Evolutionary conservation across 306 rosid species (phyloP).

Genomic region (Mucuna pruriens): DNA sequence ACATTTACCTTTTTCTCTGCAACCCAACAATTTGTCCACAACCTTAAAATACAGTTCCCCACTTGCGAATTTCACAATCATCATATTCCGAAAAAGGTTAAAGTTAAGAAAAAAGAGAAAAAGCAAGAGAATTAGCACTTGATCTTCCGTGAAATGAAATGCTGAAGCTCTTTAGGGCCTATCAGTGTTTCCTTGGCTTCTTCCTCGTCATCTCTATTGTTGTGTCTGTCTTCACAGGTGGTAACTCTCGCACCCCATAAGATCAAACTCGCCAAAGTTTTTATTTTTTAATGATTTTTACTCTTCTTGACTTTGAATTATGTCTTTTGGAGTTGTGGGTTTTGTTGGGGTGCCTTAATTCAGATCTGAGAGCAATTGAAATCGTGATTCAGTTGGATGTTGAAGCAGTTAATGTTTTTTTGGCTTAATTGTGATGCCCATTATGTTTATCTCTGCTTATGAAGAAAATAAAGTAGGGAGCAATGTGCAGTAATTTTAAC

Average conservation of each 20-base stretch:
- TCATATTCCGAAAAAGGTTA: slow-evolving; percentile 37
- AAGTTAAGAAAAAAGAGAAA: background rate
- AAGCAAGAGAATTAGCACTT: slow-evolving; percentile 25
- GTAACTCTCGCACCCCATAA: slow-evolving; percentile 7
- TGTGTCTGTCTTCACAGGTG: slow-evolving; percentile 42
- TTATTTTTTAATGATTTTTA: background rate
- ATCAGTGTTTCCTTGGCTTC: slow-evolving; percentile 37
- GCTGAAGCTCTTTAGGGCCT: slow-evolving; percentile 56
- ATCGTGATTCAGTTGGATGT: slow-evolving; percentile 33
- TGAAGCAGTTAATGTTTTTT: slow-evolving; percentile 4
- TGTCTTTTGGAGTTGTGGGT: slow-evolving; percentile 19
- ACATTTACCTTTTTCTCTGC: background rate
- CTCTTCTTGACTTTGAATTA: slow-evolving; percentile 8
- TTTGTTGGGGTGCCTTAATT: slow-evolving; percentile 27
- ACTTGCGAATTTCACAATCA: slow-evolving; percentile 38
- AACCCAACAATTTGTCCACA: slow-evolving; percentile 28
- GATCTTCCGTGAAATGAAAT: slow-evolving; percentile 45
- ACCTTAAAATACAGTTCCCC: slow-evolving; percentile 28
- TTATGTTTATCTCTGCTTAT: slow-evolving; percentile 27
- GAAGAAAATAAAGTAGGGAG: slow-evolving; percentile 29
- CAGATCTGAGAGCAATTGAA: slow-evolving; percentile 42
- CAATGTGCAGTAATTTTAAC: slow-evolving; percentile 27
- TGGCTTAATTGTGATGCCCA: slow-evolving; percentile 32
- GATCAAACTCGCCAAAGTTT: slow-evolving; percentile 21
- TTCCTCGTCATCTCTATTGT: slow-evolving; percentile 37